A percentile compares a stretch with the other conserved stretches of the same genome.
phyloP scores from a whole-genome alignment of 768 basidiomycete genomes.

The Austroboletus eburneus region DNA sequence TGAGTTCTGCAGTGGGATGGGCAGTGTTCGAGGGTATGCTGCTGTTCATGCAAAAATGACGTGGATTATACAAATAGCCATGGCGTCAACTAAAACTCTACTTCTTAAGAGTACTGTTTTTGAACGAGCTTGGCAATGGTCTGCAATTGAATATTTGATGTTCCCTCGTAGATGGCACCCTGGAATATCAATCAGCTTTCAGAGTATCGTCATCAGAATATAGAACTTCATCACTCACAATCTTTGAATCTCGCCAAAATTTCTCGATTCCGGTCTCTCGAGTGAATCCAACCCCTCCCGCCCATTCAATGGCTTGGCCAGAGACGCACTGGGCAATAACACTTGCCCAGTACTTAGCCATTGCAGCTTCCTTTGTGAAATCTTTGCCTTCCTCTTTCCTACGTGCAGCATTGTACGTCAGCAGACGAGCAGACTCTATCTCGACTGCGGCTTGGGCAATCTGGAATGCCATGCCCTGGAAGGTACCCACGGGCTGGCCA shows the following conservation, averaged over 20 bases:
- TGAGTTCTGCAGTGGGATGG: slow-evolving; percentile 91
- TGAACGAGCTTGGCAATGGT: slow-evolving; percentile 93
- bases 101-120: slow-evolving; percentile 76
- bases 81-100: too few species aligned
- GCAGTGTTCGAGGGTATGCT: slow-evolving; percentile 81
- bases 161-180: slow-evolving; percentile 93
- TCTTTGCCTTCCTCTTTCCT: slow-evolving; percentile 84
- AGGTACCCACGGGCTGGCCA: slow-evolving; percentile 87
- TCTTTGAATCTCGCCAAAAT: slow-evolving; percentile 95
- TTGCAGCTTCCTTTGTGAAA: slow-evolving; percentile 94
- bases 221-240: slow-evolving; percentile 48
- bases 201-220: not conserved
- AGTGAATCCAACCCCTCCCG: slow-evolving; percentile 89
- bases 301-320: slow-evolving; percentile 94
- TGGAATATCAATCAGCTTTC: slow-evolving; percentile 25
- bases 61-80: not conserved
- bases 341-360: slow-evolving; percentile 94
- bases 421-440: slow-evolving; percentile 82
- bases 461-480: slow-evolving; percentile 96
- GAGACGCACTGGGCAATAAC: slow-evolving; percentile 85
- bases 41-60: slow-evolving; percentile 47
- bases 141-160: slow-evolving; percentile 96
- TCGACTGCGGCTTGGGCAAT: slow-evolving; percentile 87
- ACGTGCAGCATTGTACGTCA: slow-evolving; percentile 96
- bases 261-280: slow-evolving; percentile 95